phyloP scores from a whole-genome alignment of 495 filamentous ascomycete species.

The Xylaria cubensis region DNA sequence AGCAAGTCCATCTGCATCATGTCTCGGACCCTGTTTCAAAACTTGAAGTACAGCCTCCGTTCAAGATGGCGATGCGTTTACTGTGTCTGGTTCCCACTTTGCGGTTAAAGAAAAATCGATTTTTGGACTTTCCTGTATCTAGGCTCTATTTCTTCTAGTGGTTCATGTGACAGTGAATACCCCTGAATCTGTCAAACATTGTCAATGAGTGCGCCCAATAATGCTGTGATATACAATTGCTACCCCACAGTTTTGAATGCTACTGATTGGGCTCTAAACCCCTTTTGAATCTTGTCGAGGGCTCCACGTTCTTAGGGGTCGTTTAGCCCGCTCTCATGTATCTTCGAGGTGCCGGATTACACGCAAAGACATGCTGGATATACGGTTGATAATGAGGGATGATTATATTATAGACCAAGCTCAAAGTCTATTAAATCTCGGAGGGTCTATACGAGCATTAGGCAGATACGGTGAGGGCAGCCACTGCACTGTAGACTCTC shows the following conservation, averaged over 20 bases:
- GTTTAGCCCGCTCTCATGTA: not conserved
- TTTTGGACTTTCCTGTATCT: constrained; percentile 25
- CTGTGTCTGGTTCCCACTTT: constrained; percentile 31
- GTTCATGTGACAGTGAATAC: constrained; percentile 21
- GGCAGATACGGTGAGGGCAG: not conserved
- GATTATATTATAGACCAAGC: not conserved
- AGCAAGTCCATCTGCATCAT: constrained; percentile 28
- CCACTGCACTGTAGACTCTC: not conserved
- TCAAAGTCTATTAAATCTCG: not conserved
- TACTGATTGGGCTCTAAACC: not conserved
- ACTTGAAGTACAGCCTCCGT: constrained; percentile 37
- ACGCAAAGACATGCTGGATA: not conserved
- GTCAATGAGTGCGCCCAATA: not conserved
- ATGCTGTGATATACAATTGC: not conserved
- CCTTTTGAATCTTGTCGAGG: not conserved
- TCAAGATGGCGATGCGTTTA: constrained; percentile 23
- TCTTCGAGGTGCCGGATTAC: not conserved
- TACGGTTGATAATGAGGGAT: not conserved
- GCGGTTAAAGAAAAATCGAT: constrained; percentile 25
- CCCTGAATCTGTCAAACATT: not conserved
- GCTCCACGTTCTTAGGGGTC: not conserved
- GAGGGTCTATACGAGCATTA: not conserved
- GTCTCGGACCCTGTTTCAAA: constrained; percentile 59
- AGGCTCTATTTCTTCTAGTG: constrained; percentile 16
- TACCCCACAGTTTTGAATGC: not conserved